These are phyloP conservation scores for Huntiella abstrusa DNA, from an alignment of 2,329 filamentous ascomycete genomes.

Conservation along the genomic window DNA sequence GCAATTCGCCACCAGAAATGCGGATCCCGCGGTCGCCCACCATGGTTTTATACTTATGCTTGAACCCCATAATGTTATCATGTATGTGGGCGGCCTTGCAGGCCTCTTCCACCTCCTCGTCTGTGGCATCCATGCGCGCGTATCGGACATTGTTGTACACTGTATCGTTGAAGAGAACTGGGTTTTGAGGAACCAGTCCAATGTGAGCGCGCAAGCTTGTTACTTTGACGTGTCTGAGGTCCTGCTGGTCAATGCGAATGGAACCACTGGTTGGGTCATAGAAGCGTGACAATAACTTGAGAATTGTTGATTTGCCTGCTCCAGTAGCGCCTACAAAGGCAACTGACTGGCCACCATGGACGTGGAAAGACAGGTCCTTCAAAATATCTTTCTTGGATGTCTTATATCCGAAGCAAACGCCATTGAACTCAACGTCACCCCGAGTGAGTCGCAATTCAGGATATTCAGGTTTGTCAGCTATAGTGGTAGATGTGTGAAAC, in stretches of 20 bases:
- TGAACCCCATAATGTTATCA: conserved; percentile 36
- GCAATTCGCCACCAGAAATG: conserved; percentile 47
- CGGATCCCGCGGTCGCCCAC: conserved; percentile 37
- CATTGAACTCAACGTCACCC: conserved; percentile 34
- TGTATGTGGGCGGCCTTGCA: conserved; percentile 38
- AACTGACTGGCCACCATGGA: conserved; percentile 32
- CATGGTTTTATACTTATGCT: conserved; percentile 31
- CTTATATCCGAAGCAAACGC: conserved; percentile 40
- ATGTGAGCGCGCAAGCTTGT: conserved; percentile 33
- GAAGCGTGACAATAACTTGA: conserved; percentile 39
- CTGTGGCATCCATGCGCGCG: conserved; percentile 31
- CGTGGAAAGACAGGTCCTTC: conserved; percentile 31
- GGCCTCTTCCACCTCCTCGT: conserved; percentile 35
- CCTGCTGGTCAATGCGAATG: conserved; percentile 36
- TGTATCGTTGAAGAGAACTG: conserved; percentile 37
- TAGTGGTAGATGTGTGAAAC: conserved; percentile 36
- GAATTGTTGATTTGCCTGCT: conserved; percentile 38
- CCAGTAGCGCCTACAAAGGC: conserved; percentile 43
- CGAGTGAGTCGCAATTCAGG: conserved; percentile 30
- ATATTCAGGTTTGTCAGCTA: conserved; percentile 32
- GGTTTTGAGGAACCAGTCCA: conserved; percentile 36
- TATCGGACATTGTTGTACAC: conserved; percentile 42
- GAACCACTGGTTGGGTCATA: conserved; percentile 35
- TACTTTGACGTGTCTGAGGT: conserved; percentile 34
- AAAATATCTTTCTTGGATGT: conserved; percentile 36